Percentiles rank a stretch among this genome's conserved stretches.
Conservation (phyloP, 169 alveolate species). For the Perkinsus olseni region DNA sequence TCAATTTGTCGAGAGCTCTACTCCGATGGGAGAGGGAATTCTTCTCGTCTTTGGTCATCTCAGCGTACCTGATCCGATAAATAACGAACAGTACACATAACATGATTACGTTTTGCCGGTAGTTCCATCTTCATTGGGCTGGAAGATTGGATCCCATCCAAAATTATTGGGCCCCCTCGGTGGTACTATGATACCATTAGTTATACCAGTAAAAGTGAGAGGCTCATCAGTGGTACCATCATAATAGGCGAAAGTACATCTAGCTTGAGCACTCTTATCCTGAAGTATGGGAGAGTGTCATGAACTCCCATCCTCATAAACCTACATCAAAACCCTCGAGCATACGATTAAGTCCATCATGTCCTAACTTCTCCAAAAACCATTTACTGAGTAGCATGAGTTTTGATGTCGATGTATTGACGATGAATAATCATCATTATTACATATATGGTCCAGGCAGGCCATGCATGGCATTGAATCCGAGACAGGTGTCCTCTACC, state of each 20-base stretch:
- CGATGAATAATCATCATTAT: constrained; percentile 16
- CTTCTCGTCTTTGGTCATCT: neutral
- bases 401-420: neutral
- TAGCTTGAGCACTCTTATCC: constrained; percentile 28
- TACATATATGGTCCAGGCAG: constrained; percentile 91
- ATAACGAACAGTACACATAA: neutral
- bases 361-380: constrained; percentile 68
- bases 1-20: neutral
- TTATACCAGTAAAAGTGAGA: neutral
- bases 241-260: constrained; percentile 8
- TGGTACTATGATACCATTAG: neutral
- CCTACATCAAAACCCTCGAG: constrained; percentile 38
- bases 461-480: constrained; percentile 79
- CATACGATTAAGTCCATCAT: constrained; percentile 73
- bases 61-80: neutral
- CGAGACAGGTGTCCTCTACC: constrained; percentile 81
- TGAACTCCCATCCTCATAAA: neutral
- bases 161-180: neutral
- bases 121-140: neutral
- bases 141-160: neutral
- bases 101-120: neutral
- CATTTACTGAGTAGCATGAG: constrained; percentile 66
- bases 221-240: constrained; percentile 10
- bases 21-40: neutral
- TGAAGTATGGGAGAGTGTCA: neutral